Evolutionary conservation across 2,329 filamentous ascomycete genomes (phyloP).

Genomic region (Ophiocordyceps polyrhachis-furcata): DNA sequence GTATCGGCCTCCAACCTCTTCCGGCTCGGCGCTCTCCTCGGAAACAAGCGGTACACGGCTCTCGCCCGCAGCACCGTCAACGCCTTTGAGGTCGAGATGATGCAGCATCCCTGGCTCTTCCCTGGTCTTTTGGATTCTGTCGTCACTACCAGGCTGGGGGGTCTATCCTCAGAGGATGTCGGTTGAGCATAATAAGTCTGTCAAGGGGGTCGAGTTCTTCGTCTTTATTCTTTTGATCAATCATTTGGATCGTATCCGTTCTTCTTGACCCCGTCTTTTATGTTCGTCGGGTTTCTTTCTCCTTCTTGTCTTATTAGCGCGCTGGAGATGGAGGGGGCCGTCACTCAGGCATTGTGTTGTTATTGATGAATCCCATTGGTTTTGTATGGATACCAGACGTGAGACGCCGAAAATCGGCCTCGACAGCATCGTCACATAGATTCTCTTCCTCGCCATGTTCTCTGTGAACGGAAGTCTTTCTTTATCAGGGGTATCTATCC

Average conservation of each 20-base stretch:
- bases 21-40: slow-evolving; percentile 52
- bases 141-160: slow-evolving; percentile 53
- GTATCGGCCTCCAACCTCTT: slow-evolving; percentile 78
- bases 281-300: background rate
- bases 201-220: slow-evolving; percentile 6
- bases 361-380: background rate
- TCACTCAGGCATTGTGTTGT: background rate
- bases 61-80: slow-evolving; percentile 57
- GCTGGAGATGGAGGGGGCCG: background rate
- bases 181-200: slow-evolving; percentile 9
- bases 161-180: slow-evolving; percentile 26
- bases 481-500: slow-evolving; percentile 23
- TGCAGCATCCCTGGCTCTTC: slow-evolving; percentile 88
- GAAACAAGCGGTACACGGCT: slow-evolving; percentile 41
- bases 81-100: slow-evolving; percentile 78
- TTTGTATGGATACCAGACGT: background rate
- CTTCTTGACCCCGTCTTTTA: background rate
- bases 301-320: background rate
- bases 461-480: background rate
- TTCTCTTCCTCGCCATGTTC: background rate
- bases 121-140: slow-evolving; percentile 60
- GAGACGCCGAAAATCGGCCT: background rate
- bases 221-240: too few species aligned
- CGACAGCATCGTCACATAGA: background rate
- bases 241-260: background rate